A percentile compares a stretch with the other conserved stretches of the same genome.
Evolutionary conservation across 345 rosid species (phyloP).

Genomic region (Eucalyptus pauciflora): DNA sequence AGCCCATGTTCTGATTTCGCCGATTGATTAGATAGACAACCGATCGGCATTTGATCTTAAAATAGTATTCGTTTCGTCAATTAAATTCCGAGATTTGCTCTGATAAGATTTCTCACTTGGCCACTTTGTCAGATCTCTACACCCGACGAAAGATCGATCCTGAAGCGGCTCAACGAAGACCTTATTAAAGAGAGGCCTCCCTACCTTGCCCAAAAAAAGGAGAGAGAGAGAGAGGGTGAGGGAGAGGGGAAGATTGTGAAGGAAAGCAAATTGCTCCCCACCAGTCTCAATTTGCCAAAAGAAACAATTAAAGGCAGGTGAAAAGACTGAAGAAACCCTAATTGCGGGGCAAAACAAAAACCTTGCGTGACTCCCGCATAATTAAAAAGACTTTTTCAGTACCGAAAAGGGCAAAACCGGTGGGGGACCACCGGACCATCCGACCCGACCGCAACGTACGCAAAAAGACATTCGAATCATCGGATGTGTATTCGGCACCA

Average conservation of each 20-base stretch:
- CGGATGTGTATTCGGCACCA: background rate
- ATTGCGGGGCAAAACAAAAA: background rate
- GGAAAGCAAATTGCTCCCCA: background rate
- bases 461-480: background rate
- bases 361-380: background rate
- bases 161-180: background rate
- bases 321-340: background rate
- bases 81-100: background rate
- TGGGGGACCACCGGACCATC: background rate
- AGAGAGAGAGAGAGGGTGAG: background rate
- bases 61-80: background rate
- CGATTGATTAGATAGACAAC: background rate
- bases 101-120: background rate
- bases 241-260: background rate
- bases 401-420: background rate
- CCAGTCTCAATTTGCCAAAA: background rate
- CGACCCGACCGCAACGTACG: background rate
- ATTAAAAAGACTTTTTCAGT: background rate
- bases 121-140: background rate
- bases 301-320: background rate
- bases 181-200: background rate
- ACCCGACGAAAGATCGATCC: background rate
- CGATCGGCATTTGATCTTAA: background rate
- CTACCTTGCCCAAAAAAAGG: too few species aligned
- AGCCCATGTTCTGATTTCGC: background rate